phyloP scores from a whole-genome alignment of 768 basidiomycete genomes.

The Boletus sp. region DNA sequence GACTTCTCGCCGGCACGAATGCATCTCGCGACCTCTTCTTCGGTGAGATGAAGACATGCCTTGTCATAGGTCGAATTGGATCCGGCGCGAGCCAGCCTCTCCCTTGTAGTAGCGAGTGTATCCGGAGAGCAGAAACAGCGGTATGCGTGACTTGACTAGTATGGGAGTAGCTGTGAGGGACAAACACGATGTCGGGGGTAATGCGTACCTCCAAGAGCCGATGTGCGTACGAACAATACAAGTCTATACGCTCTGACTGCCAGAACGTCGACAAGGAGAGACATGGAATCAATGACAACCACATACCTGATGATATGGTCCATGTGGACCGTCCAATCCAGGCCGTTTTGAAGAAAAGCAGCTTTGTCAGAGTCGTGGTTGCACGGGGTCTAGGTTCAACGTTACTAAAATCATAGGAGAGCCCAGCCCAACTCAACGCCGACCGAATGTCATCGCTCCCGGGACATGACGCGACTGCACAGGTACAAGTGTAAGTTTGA shows the following conservation, averaged over 20 bases:
- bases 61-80: conserved; percentile 85
- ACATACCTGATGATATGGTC: conserved; percentile 82
- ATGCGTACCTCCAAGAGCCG: conserved; percentile 70
- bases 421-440: conserved; percentile 85
- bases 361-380: conserved; percentile 1
- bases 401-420: conserved; percentile 87
- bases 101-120: conserved; percentile 65
- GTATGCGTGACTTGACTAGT: conserved; percentile 91
- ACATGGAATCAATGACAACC: not conserved
- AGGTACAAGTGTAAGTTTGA: not conserved
- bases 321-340: conserved; percentile 68
- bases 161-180: not conserved
- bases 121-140: conserved; percentile 90
- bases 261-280: conserved; percentile 2
- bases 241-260: conserved; percentile 84
- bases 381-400: conserved; percentile 12
- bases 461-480: conserved; percentile 74
- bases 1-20: conserved; percentile 74
- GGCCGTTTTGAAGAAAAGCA: conserved; percentile 54
- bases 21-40: conserved; percentile 78
- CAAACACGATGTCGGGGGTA: not conserved
- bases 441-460: conserved; percentile 77
- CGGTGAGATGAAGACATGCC: conserved; percentile 78
- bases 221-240: conserved; percentile 74
- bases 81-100: conserved; percentile 68